Evolutionary conservation across 106 monocot species (phyloP).

Genomic region (Dendrobium catenatum): DNA sequence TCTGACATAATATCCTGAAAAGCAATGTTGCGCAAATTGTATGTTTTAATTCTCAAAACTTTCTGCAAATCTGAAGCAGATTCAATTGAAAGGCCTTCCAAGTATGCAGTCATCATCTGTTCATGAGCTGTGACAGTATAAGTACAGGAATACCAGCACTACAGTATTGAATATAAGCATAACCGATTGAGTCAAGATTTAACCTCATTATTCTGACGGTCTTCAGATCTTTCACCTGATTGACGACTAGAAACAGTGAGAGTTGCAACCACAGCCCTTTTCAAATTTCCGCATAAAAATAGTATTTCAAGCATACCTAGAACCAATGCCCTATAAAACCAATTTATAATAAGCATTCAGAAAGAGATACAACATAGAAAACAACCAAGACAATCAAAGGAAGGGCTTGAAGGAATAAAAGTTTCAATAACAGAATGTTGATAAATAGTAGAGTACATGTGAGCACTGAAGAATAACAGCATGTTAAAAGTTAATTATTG

Average conservation of each 20-base stretch:
- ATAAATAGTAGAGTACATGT: neutral
- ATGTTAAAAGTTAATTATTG: neutral
- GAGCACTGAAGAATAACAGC: neutral
- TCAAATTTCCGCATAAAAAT: slow-evolving; percentile 73
- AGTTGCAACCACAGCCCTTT: slow-evolving; percentile 62
- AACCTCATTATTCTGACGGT: slow-evolving; percentile 50
- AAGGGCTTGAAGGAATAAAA: neutral
- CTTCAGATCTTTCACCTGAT: slow-evolving; percentile 22
- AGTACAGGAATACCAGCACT: neutral
- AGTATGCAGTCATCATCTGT: slow-evolving; percentile 48
- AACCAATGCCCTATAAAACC: slow-evolving; percentile 70
- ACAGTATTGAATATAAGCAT: neutral
- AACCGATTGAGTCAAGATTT: neutral
- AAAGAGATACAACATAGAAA: neutral
- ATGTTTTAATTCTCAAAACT: slow-evolving; percentile 56
- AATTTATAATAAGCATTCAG: slow-evolving; percentile 10
- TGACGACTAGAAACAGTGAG: slow-evolving; percentile 28
- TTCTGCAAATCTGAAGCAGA: slow-evolving; percentile 87
- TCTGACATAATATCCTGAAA: slow-evolving; percentile 37
- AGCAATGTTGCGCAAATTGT: slow-evolving; percentile 39
- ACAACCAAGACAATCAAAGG: neutral
- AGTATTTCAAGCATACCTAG: slow-evolving; percentile 90
- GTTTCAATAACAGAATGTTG: neutral
- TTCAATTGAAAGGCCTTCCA: slow-evolving; percentile 68
- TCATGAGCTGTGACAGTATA: slow-evolving; percentile 8